These are phyloP conservation scores for Populus deltoides DNA, from an alignment of 345 rosid genomes.

Conservation along the genomic window DNA sequence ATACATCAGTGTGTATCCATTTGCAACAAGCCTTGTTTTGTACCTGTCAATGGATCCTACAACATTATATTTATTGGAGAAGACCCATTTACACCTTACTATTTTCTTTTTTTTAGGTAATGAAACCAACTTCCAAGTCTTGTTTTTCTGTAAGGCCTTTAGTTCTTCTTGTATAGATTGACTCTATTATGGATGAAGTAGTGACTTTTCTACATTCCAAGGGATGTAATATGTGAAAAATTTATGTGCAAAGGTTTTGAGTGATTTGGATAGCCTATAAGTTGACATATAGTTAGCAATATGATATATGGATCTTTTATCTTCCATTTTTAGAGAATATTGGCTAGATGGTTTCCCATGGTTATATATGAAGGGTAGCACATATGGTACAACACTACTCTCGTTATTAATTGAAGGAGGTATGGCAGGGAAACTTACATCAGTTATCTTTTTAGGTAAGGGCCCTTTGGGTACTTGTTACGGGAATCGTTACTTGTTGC, in stretches of 20 bases:
- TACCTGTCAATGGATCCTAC: background rate
- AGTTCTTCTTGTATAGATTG: conserved; percentile 1
- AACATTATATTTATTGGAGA: background rate
- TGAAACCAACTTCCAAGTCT: background rate
- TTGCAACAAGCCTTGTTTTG: background rate
- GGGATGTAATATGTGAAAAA: background rate
- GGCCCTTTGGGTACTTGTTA: too few species aligned
- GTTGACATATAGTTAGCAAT: background rate
- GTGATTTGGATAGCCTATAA: background rate
- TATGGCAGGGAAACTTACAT: background rate
- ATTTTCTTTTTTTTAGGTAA: background rate
- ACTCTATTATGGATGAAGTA: background rate
- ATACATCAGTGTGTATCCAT: background rate
- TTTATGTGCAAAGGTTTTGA: background rate
- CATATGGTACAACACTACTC: too few species aligned
- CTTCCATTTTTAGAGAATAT: background rate
- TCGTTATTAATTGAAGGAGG: background rate
- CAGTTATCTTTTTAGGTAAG: background rate
- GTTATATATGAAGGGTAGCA: background rate
- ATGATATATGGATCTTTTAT: background rate
- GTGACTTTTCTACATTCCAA: background rate
- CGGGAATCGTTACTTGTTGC: too few species aligned
- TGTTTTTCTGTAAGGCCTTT: background rate
- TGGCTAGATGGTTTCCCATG: background rate
- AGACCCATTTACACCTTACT: background rate